These are phyloP conservation scores for Fraxinus albicans DNA, from an alignment of 305 asterid genomes.

Conservation along the genomic window DNA sequence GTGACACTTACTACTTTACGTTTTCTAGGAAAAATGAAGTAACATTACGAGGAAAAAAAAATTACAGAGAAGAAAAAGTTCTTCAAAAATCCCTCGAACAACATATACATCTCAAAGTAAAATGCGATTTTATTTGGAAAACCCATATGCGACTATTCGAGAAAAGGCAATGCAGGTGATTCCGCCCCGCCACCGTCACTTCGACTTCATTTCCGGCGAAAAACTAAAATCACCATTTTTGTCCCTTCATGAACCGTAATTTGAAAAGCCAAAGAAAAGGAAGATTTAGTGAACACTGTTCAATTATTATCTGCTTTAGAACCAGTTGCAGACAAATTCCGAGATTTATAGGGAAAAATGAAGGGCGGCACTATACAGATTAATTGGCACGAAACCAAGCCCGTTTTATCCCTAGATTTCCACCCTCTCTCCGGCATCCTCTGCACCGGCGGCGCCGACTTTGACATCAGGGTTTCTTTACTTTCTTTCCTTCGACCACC, in stretches of 20 bases:
- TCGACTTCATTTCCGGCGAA: slow-evolving; percentile 31
- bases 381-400: slow-evolving; percentile 92
- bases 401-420: slow-evolving; percentile 89
- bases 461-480: slow-evolving; percentile 69
- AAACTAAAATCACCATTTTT: slow-evolving; percentile 7
- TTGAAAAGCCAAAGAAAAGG: background rate
- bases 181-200: background rate
- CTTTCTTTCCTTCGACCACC: background rate
- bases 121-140: too few relatives aligned
- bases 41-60: too few relatives aligned
- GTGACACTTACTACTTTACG: too few relatives aligned
- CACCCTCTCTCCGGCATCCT: slow-evolving; percentile 68
- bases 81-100: too few relatives aligned
- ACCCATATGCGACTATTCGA: too few relatives aligned
- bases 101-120: too few relatives aligned
- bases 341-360: slow-evolving; percentile 33
- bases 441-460: slow-evolving; percentile 96
- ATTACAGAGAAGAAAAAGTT: too few relatives aligned
- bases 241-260: slow-evolving; percentile 30
- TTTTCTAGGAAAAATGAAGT: too few relatives aligned
- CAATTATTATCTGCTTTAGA: background rate
- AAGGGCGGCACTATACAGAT: slow-evolving; percentile 91
- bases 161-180: background rate
- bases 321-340: background rate
- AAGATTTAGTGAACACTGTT: background rate